Percentiles rank a stretch among this genome's conserved stretches.
phyloP scores from a whole-genome alignment of 2,329 filamentous ascomycete species.

The Penicillium sp. region DNA sequence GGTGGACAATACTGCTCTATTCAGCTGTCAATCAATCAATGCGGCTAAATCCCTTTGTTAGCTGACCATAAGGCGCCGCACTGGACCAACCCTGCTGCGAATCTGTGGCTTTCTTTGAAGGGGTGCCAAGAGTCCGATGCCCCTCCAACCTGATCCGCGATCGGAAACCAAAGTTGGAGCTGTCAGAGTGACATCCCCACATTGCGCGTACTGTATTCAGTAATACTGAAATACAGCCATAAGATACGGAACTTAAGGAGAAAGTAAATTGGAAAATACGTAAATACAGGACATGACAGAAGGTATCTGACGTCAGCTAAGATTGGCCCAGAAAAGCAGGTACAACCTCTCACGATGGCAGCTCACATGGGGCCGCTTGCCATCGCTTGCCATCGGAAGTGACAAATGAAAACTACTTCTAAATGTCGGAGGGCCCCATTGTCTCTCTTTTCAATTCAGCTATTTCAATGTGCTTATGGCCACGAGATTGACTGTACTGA shows the following conservation, averaged over 20 bases:
- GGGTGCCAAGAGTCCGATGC: neutral
- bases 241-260: too few relatives aligned
- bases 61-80: neutral
- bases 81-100: neutral
- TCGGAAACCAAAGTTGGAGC: neutral
- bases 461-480: slow-evolving; percentile 1
- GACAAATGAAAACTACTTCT: slow-evolving; percentile 35
- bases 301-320: slow-evolving; percentile 14
- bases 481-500: neutral
- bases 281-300: neutral
- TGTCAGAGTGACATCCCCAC: neutral
- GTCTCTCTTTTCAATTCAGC: neutral
- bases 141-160: neutral
- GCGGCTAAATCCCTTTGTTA: neutral
- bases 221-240: neutral
- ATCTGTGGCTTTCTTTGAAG: neutral
- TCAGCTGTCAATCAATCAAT: neutral
- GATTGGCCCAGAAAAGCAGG: slow-evolving; percentile 24
- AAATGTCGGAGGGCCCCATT: neutral
- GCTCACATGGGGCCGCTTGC: slow-evolving; percentile 32
- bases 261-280: neutral
- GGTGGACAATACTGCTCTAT: neutral
- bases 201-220: neutral
- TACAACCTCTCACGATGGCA: slow-evolving; percentile 19
- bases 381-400: slow-evolving; percentile 40